A percentile compares a stretch with the other conserved stretches of the same genome.
These are phyloP conservation scores for Termitomyces sp. DNA, from an alignment of 768 basidiomycete species.

Conservation along the genomic window DNA sequence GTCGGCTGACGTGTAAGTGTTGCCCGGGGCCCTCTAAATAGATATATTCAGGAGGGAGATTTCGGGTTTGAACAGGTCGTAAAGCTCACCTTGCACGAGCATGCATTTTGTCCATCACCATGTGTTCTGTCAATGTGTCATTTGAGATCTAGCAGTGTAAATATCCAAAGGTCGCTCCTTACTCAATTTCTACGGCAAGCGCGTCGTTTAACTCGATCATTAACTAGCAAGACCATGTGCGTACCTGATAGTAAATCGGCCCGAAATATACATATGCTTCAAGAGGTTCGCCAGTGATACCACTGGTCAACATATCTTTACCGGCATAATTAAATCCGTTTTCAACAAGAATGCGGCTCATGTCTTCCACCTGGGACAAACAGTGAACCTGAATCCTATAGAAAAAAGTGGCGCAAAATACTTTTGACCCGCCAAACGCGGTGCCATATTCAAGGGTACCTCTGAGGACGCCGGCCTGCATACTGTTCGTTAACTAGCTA, in stretches of 20 bases:
- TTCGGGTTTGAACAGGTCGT: conserved; percentile 6
- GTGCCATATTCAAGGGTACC: conserved; percentile 94
- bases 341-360: conserved; percentile 94
- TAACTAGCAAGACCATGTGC: conserved; percentile 15
- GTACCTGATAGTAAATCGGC: conserved; percentile 95
- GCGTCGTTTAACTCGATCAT: conserved; percentile 7
- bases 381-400: conserved; percentile 7
- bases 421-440: conserved; percentile 98
- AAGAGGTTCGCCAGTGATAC: conserved; percentile 94
- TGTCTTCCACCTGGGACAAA: conserved; percentile 80
- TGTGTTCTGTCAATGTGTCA: conserved; percentile 63
- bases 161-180: conserved; percentile 28
- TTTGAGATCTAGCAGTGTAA: conserved; percentile 17
- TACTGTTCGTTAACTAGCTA: conserved; percentile 1
- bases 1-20: conserved; percentile 97
- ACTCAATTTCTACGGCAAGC: conserved; percentile 82
- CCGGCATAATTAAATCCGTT: conserved; percentile 96
- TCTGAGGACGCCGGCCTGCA: conserved; percentile 82
- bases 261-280: conserved; percentile 99
- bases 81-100: conserved; percentile 81
- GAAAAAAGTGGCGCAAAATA: conserved; percentile 23
- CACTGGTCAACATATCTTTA: conserved; percentile 99
- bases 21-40: conserved; percentile 84
- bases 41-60: conserved; percentile 10
- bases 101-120: conserved; percentile 99